Evolutionary conservation across 805 yeast species (phyloP).

Genomic region (Schizosaccharomyces osmophilus): DNA sequence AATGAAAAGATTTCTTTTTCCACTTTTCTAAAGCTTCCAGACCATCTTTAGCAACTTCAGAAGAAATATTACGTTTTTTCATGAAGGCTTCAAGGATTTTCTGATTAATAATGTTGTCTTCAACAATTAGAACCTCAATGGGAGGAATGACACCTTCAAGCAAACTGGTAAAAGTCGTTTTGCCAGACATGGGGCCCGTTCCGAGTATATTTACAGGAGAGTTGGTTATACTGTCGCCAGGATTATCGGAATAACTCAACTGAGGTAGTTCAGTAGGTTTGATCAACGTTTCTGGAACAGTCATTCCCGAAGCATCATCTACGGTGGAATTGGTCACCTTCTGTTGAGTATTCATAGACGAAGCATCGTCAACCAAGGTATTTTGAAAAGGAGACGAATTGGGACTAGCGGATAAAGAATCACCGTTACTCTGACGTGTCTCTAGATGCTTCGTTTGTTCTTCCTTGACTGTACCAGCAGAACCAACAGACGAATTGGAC

Average conservation of each 20-base stretch:
- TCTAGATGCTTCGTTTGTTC: too few relatives aligned
- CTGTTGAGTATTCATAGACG: too few relatives aligned
- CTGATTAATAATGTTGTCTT: conserved; percentile 85
- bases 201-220: neutral
- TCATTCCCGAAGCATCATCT: too few relatives aligned
- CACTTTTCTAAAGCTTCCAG: conserved; percentile 85
- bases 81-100: conserved; percentile 74
- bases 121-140: conserved; percentile 77
- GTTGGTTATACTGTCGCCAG: neutral
- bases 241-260: neutral
- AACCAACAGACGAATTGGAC: too few relatives aligned
- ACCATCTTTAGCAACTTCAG: conserved; percentile 76
- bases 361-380: too few relatives aligned
- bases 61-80: conserved; percentile 61
- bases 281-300: neutral
- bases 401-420: too few relatives aligned
- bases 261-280: neutral
- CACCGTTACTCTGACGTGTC: too few relatives aligned
- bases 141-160: conserved; percentile 51
- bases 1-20: conserved; percentile 82
- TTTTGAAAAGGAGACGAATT: too few relatives aligned
- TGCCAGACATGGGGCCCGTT: neutral
- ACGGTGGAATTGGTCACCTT: too few relatives aligned
- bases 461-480: too few relatives aligned
- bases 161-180: conserved; percentile 3